Evolutionary conservation across 1,284 basidiomycete genomes (phyloP).

Genomic region (Trichosporon sp.): DNA sequence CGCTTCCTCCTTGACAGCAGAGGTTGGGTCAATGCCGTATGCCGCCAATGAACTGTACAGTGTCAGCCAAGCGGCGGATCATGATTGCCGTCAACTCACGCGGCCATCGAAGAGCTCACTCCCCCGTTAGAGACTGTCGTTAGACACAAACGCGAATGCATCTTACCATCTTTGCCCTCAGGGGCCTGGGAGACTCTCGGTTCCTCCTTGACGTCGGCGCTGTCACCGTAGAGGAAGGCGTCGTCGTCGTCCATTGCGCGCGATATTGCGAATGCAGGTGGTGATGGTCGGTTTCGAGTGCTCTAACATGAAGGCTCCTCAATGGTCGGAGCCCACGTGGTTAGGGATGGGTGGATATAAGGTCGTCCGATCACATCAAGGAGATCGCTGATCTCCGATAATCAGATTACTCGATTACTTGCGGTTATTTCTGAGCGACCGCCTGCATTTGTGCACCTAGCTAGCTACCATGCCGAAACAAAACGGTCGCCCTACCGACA

Average conservation of each 20-base stretch:
- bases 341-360: not conserved
- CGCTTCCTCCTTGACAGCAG: slow-evolving; percentile 27
- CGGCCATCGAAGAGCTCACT: slow-evolving; percentile 29
- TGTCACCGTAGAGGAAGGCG: slow-evolving; percentile 45
- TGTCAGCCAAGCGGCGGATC: not conserved
- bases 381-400: not conserved
- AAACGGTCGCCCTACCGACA: slow-evolving; percentile 40
- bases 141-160: not conserved
- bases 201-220: slow-evolving; percentile 1
- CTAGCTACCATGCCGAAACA: not conserved
- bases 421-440: too few relatives aligned
- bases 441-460: not conserved
- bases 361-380: not conserved
- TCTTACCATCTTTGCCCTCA: slow-evolving; percentile 1
- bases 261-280: not conserved
- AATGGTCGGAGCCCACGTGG: not conserved
- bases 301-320: not conserved
- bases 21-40: slow-evolving; percentile 39
- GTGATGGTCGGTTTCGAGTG: not conserved
- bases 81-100: slow-evolving; percentile 18
- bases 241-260: slow-evolving; percentile 41
- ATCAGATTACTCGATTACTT: not conserved
- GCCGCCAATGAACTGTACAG: slow-evolving; percentile 37
- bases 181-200: not conserved
- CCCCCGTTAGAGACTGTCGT: slow-evolving; percentile 1